Evolutionary conservation across 2,329 filamentous ascomycete genomes (phyloP).

Genomic region (Diaporthe capsici): DNA sequence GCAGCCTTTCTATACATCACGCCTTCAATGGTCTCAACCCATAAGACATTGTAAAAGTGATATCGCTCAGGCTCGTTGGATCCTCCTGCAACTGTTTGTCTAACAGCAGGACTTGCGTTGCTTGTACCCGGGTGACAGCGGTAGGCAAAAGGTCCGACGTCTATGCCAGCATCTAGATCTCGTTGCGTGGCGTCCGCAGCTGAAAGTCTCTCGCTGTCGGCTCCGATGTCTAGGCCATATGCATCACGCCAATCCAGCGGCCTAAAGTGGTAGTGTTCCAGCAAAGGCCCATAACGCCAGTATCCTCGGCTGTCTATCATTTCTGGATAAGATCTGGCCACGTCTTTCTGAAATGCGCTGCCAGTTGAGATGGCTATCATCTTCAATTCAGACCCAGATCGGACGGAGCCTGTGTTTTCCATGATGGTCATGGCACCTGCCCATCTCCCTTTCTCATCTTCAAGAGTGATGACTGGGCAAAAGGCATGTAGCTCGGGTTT

Average conservation of each 20-base stretch:
- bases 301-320: neutral
- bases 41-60: neutral
- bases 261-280: neutral
- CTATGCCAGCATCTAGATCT: neutral
- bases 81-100: too few species aligned
- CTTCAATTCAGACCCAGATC: neutral
- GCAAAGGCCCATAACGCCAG: neutral
- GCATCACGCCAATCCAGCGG: too few species aligned
- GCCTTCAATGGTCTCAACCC: neutral
- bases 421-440: neutral
- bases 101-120: neutral
- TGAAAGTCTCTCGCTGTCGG: fast-evolving
- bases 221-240: neutral
- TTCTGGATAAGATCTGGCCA: neutral
- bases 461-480: neutral
- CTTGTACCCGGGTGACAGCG: neutral
- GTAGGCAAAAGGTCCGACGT: neutral
- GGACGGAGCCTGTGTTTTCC: neutral
- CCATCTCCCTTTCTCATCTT: neutral
- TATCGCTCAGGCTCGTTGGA: neutral
- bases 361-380: constrained; percentile 14
- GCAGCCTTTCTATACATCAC: neutral
- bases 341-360: neutral
- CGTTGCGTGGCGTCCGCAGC: neutral
- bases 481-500: neutral